Percentiles rank a stretch among this genome's conserved stretches.
phyloP scores from a whole-genome alignment of 2,329 filamentous ascomycete genomes.

The Fusarium citri region DNA sequence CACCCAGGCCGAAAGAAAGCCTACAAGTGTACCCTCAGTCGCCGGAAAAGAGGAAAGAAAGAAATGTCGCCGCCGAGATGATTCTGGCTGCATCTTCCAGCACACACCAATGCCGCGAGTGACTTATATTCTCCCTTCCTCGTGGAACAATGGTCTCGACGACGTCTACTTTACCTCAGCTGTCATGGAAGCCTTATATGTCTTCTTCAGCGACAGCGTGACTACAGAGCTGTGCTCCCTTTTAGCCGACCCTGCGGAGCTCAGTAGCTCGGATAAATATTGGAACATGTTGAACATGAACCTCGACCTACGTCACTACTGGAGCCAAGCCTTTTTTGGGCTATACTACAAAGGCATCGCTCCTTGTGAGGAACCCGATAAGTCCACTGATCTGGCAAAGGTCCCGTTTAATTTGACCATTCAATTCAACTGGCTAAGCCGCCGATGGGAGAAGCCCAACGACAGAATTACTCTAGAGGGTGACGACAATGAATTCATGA shows the following conservation, averaged over 20 bases:
- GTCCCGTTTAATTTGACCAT: not conserved
- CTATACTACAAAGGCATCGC: not conserved
- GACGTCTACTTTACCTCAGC: not conserved
- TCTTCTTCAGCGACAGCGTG: not conserved
- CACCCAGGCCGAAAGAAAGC: not conserved
- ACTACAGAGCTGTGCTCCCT: not conserved
- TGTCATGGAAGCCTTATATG: not conserved
- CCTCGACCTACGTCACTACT: not conserved
- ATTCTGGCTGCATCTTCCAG: not conserved
- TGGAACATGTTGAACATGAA: not conserved
- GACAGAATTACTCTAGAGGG: not conserved
- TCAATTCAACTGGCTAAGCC: not conserved
- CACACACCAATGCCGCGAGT: fast-evolving
- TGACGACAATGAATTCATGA: not conserved
- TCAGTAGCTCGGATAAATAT: not conserved
- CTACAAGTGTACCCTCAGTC: not conserved
- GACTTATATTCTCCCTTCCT: not conserved
- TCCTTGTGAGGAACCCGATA: not conserved
- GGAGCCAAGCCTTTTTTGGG: not conserved
- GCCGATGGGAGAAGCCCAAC: not conserved
- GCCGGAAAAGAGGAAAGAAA: not conserved
- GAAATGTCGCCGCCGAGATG: not conserved
- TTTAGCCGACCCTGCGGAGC: not conserved
- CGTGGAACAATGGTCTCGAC: not conserved
- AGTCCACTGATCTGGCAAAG: not conserved